Base-by-base conservation (phyloP, 805 yeast species). In the Sungouiozyma ichnusensis region DNA sequence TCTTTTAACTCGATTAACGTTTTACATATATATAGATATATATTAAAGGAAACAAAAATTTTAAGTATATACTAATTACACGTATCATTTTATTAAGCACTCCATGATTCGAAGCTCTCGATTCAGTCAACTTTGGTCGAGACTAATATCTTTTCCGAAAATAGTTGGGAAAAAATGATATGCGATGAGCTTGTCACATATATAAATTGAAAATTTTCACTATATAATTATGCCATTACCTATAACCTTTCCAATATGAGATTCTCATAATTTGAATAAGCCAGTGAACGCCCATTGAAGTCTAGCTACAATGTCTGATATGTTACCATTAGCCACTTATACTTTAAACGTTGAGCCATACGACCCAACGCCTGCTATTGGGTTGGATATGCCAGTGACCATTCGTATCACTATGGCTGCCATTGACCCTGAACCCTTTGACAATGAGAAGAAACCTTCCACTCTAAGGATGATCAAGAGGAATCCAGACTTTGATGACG, bases 381-480 rank as follows among this genome's bases (percentile, higher is more conserved):
- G 81, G 49, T 81, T 78, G 46, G 94, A 83, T 46, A 79, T 79
- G 63, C 96, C 97, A 40, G 83, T 85, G 52, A 81, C 97, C 48
- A 78, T 90, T 53, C 84, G 94, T 67, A 64, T 90, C 57, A 88
- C 97, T 41, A 74, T 90, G 76, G 98, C 96, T 49, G 94, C 98
- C 46, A 73, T 92, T 57, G 96, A 90, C 67, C 95, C 96, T 48
- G 84, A 79, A 58, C 58, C 65, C 37, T 73, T 94, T 24, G 78
- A 76, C 53, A 95, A 86, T 55, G 87, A 80, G 49, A 78, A 73
- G 51, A 80, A 75, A 54, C 97, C 97, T 51, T 79, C 95, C 27
- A 86, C 96, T 55, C 74, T 92, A 60, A 82, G 94, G 71, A 74
- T 90, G 59, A 74, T 90, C 62, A 87, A 85, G 76, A 79, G 79